These are phyloP conservation scores for Raddia distichophylla DNA, from an alignment of 176 grass and related monocot genomes.

Conservation along the genomic window DNA sequence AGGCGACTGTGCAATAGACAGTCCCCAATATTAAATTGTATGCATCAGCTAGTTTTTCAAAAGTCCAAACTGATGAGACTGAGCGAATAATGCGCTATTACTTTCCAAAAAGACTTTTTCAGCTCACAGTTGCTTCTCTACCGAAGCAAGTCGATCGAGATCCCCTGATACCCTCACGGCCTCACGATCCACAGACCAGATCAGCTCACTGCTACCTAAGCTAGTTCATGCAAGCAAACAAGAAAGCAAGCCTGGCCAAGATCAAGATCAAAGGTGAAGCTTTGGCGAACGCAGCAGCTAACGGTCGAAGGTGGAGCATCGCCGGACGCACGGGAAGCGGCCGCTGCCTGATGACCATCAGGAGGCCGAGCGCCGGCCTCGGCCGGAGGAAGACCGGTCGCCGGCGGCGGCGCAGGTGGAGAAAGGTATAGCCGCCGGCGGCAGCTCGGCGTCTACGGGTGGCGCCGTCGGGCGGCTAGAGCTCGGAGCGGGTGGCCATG, in stretches of 20 bases:
- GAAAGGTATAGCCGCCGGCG: background rate
- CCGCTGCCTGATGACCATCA: conserved; percentile 55
- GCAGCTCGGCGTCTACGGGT: background rate
- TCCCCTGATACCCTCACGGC: too few species aligned
- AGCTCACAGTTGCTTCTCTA: background rate
- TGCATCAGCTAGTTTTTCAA: too few species aligned
- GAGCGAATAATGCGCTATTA: too few species aligned
- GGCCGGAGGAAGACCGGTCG: background rate
- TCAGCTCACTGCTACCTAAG: too few species aligned
- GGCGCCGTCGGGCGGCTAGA: background rate
- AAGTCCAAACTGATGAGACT: too few species aligned
- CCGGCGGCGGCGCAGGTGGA: background rate
- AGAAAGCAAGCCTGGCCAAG: conserved; percentile 24
- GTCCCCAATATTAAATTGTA: too few species aligned
- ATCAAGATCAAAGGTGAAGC: background rate
- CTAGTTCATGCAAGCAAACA: conserved; percentile 13
- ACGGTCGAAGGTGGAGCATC: conserved; percentile 51
- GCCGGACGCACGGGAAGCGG: conserved; percentile 73
- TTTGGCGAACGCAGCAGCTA: background rate
- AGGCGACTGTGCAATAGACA: too few species aligned
- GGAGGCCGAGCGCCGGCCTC: background rate
- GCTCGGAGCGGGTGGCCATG: background rate
- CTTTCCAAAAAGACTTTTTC: background rate
- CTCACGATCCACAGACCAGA: background rate
- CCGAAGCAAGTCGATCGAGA: background rate